Percentiles rank a stretch among this genome's conserved stretches.
phyloP scores from a whole-genome alignment of 352 stramenopile species.

The Thalassiosira mediterranea region DNA sequence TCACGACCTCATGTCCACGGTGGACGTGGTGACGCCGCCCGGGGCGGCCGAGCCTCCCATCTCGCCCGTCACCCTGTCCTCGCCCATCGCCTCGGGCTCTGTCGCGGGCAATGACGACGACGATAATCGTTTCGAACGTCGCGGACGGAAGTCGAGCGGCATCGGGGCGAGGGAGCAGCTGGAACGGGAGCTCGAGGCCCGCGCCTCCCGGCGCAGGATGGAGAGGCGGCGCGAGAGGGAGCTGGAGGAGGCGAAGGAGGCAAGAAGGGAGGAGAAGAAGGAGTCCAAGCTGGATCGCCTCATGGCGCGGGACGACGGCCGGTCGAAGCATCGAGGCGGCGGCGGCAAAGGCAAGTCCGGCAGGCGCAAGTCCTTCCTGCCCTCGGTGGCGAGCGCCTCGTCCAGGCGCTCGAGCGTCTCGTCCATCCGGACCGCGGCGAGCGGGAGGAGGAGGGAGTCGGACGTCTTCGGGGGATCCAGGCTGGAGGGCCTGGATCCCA shows the following conservation, averaged over 20 bases:
- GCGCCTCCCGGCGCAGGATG: slow-evolving; percentile 2
- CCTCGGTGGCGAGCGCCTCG: not conserved
- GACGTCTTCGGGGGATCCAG: no score
- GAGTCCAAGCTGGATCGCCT: not conserved
- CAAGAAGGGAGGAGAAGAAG: not conserved
- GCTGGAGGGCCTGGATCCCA: no score
- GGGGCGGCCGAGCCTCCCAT: slow-evolving; percentile 12
- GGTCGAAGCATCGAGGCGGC: not conserved
- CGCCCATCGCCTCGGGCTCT: slow-evolving; percentile 12
- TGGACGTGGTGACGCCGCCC: slow-evolving; percentile 32
- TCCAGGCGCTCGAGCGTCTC: not conserved
- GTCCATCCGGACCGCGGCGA: no score
- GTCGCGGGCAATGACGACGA: not conserved
- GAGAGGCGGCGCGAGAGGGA: slow-evolving; percentile 8
- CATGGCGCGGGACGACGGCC: not conserved
- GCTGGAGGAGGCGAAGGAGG: no score
- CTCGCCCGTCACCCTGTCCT: slow-evolving; percentile 45
- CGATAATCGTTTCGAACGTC: not conserved
- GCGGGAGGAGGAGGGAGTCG: not conserved
- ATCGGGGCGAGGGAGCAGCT: slow-evolving; percentile 14
- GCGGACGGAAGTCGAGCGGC: not conserved
- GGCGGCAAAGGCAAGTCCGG: not conserved
- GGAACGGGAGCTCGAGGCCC: slow-evolving; percentile 22
- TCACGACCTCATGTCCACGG: slow-evolving; percentile 41
- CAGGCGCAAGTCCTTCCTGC: slow-evolving; percentile 11